Base-by-base conservation (phyloP, 2,329 filamentous ascomycete genomes). In the Fusarium caatingaense region DNA sequence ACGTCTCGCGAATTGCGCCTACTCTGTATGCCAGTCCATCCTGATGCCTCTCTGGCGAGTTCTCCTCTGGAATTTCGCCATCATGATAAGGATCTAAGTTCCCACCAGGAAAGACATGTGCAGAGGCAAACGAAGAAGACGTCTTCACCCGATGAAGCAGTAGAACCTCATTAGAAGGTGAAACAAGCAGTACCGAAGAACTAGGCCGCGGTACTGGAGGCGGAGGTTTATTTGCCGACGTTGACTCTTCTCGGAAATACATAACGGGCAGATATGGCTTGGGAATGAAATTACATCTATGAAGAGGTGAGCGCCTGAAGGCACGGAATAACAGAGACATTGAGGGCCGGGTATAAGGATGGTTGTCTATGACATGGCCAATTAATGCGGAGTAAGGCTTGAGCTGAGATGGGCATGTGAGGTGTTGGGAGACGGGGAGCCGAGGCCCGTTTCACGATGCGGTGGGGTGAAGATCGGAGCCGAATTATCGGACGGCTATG, bases 101-200 rank as follows among this genome's bases (percentile, higher is more conserved):
- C 8, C 96, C 96, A 34, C 96, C 96, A 0, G 96, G 95, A 72
- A 99, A 99, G 65, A 99, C 96, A 77, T 98, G 94, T 0, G 95
- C 96, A 0, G 93, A 95, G 6, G 95, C 88, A 76, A 98, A 98
- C 5, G 94, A 92, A 2, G 88, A 89, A 0, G 93, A 96, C 2
- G 91, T 93, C 69, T 91, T 87, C 5, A 97, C 93, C 67, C 96
- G 91, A 78, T 94, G 94, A 11, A 98, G 88, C 20, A 98, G 88
- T 1, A 99, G 87, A 48, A 98, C 89, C 78, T 97, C 90, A 78
- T 98, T 98, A 53, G 87, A 85, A 0, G 94, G 92, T 0, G 96
- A 98, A 49, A 99, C 84, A 16, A 98, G 86, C 34, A 98, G 83
- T 48, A 98, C 89, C 72, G 93, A 97, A 15, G 90, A 87, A 77